A percentile compares a stretch with the other conserved stretches of the same genome.
Conservation (phyloP, 2,329 filamentous ascomycete species). For the Neofusicoccum ribis region DNA sequence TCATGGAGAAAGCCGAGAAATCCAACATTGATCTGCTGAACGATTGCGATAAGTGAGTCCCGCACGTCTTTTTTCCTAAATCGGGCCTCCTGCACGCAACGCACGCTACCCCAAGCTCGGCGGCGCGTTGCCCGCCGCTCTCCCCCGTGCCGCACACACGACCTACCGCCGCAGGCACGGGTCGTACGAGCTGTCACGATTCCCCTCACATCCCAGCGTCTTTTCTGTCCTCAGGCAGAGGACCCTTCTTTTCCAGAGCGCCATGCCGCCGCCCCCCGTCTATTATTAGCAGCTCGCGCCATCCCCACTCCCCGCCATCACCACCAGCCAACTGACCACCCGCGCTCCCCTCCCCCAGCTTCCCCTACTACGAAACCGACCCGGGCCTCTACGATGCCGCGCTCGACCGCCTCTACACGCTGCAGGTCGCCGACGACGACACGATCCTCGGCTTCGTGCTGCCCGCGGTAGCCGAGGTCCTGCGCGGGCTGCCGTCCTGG, state of each 20-base stretch:
- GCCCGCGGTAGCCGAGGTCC: conserved; percentile 60
- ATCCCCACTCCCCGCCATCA: background rate
- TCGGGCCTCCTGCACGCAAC: conserved; percentile 7
- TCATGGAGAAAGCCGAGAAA: conserved; percentile 26
- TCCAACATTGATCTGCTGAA: conserved; percentile 57
- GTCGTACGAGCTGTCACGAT: background rate
- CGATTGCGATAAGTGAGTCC: conserved; percentile 55
- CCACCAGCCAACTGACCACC: background rate
- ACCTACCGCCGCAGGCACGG: too few relatives aligned
- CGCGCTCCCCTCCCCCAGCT: conserved; percentile 51
- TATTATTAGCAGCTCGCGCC: background rate
- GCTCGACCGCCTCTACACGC: conserved; percentile 57
- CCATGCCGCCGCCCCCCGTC: background rate
- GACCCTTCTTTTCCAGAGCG: background rate
- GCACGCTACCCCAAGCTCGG: conserved; percentile 4
- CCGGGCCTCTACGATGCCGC: conserved; percentile 57
- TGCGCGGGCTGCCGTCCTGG: conserved; percentile 61
- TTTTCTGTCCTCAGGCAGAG: background rate
- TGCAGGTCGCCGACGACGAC: conserved; percentile 67
- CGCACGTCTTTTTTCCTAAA: conserved; percentile 9
- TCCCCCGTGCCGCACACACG: background rate
- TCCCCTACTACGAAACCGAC: conserved; percentile 70
- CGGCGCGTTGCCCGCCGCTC: background rate
- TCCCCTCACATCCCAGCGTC: background rate
- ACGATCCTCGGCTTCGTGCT: conserved; percentile 61